These are phyloP conservation scores for Debaryomyces tyrocola DNA, from an alignment of 805 yeast genomes.

Conservation along the genomic window DNA sequence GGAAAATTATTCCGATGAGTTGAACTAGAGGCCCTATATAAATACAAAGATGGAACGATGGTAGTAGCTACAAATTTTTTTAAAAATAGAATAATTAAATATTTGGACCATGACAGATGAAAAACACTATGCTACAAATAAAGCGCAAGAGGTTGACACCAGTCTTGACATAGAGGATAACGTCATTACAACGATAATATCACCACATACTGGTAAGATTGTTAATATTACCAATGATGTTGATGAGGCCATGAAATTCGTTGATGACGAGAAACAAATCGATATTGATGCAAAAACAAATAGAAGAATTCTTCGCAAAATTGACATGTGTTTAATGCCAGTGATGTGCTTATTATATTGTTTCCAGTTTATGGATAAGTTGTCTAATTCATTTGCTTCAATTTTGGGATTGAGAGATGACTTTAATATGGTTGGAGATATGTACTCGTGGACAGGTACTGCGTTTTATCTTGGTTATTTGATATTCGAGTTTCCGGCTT, in stretches of 20 bases:
- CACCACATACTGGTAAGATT: constrained; percentile 19
- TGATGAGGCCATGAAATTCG: constrained; percentile 38
- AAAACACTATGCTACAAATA: no score
- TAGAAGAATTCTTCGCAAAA: constrained; percentile 15
- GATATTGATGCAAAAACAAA: constrained; percentile 15
- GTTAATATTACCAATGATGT: constrained; percentile 32
- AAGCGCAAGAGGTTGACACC: no score
- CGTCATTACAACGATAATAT: constrained; percentile 9
- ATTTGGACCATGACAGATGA: no score
- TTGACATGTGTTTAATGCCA: constrained; percentile 19
- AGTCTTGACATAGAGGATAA: background rate
- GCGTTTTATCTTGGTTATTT: constrained; percentile 58
- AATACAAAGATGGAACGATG: no score
- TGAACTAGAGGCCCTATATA: no score
- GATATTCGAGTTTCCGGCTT: constrained; percentile 51
- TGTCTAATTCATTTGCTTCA: constrained; percentile 38
- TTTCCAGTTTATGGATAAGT: constrained; percentile 38
- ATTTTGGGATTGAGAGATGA: constrained; percentile 39
- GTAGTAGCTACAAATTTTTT: no score
- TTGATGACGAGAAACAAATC: constrained; percentile 16
- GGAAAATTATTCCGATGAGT: no score
- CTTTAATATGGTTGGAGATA: constrained; percentile 32
- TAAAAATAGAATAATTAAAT: no score
- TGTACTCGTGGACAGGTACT: constrained; percentile 41
- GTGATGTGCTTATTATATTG: constrained; percentile 23